Evolutionary conservation across 345 rosid species (phyloP).

Genomic region (Erysimum cheiranthoides): DNA sequence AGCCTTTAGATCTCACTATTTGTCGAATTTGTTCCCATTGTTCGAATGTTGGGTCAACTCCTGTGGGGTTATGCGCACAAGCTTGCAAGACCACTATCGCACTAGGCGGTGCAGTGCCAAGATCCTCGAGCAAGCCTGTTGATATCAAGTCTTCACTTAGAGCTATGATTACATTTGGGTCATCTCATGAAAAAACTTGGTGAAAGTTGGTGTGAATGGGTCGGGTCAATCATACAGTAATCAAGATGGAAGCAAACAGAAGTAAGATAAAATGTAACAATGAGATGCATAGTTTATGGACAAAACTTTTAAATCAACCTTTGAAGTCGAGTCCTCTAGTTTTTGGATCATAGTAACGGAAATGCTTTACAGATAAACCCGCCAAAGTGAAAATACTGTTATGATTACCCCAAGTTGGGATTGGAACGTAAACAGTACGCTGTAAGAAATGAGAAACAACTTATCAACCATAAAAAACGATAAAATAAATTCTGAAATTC

Average conservation of each 20-base stretch:
- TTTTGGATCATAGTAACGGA: conserved; percentile 83
- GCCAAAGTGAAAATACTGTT: conserved; percentile 66
- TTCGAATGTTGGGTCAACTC: conserved; percentile 87
- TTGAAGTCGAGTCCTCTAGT: conserved; percentile 80
- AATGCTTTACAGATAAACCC: conserved; percentile 74
- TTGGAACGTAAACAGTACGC: conserved; percentile 70
- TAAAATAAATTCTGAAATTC: not conserved
- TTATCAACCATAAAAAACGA: not conserved
- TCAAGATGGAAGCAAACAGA: not conserved
- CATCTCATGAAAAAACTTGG: not conserved
- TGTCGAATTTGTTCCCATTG: conserved; percentile 92
- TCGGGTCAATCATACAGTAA: not conserved
- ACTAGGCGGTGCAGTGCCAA: conserved; percentile 77
- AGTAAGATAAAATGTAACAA: not conserved
- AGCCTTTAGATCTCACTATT: conserved; percentile 69
- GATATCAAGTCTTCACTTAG: not conserved
- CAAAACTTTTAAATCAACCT: conserved; percentile 49
- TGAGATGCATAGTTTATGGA: not conserved
- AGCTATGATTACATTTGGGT: not conserved
- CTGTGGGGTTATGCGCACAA: conserved; percentile 97
- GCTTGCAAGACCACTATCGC: conserved; percentile 93
- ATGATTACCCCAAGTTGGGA: conserved; percentile 99
- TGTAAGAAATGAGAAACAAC: conserved; percentile 47
- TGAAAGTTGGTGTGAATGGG: conserved; percentile 4
- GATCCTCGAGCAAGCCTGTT: conserved; percentile 83